A percentile compares a stretch with the other conserved stretches of the same genome.
Evolutionary conservation across 306 rosid species (phyloP).

Genomic region (Cicer yamashitae): DNA sequence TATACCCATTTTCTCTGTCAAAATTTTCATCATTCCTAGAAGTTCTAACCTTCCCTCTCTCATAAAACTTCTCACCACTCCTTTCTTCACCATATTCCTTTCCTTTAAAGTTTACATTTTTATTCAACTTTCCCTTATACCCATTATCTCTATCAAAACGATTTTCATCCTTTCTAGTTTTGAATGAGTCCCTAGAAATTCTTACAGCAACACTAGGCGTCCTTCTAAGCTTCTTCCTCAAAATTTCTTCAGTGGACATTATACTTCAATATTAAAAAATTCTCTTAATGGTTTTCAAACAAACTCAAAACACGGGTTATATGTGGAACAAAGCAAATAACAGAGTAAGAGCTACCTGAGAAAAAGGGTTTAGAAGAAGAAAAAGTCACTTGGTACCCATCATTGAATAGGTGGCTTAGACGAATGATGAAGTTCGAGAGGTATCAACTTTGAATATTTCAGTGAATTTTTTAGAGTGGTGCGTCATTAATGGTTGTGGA

Average conservation of each 20-base stretch:
- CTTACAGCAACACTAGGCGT: constrained; percentile 27
- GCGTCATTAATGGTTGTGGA: background rate
- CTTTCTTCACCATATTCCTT: constrained; percentile 16
- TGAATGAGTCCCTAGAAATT: constrained; percentile 27
- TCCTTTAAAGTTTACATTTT: constrained; percentile 37
- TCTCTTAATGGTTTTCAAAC: constrained; percentile 14
- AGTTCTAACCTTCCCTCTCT: constrained; percentile 1
- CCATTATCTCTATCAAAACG: constrained; percentile 38
- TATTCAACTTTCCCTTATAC: constrained; percentile 36
- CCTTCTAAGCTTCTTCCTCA: constrained; percentile 42
- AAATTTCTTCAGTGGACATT: constrained; percentile 46
- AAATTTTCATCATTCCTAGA: background rate
- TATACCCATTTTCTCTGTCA: constrained; percentile 38
- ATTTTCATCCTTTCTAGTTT: constrained; percentile 18
- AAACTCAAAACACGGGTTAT: constrained; percentile 6
- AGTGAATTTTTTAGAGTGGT: background rate
- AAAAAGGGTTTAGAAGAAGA: background rate
- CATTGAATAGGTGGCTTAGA: background rate
- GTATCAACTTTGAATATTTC: background rate
- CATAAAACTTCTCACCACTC: constrained; percentile 34
- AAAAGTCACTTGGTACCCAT: background rate
- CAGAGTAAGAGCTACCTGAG: background rate
- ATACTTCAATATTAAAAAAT: background rate
- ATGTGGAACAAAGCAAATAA: constrained; percentile 1
- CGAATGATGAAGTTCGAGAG: constrained; percentile 8